Conservation (phyloP, 306 rosid species). For the Hylodesmum podocarpum region DNA sequence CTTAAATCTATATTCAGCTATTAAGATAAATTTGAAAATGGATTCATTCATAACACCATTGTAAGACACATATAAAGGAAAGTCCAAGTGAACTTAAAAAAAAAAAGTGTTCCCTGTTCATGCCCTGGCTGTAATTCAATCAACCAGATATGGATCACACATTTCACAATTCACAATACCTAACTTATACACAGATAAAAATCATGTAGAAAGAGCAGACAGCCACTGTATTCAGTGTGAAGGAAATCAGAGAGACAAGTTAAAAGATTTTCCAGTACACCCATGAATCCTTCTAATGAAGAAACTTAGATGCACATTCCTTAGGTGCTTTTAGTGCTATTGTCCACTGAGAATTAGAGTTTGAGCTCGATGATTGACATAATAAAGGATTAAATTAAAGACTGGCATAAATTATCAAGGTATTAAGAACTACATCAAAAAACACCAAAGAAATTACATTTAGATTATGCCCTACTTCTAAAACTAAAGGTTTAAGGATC, state of each 20-base stretch:
- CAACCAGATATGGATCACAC: neutral
- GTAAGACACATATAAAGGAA: neutral
- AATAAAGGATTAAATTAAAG: neutral
- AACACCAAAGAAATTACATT: neutral
- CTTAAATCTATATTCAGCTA: slow-evolving; percentile 19
- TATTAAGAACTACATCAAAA: neutral
- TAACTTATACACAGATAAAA: neutral
- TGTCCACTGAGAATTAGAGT: neutral
- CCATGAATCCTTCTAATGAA: neutral
- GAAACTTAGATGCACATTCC: neutral
- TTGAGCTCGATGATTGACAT: neutral
- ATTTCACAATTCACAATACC: neutral
- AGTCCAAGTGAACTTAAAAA: neutral
- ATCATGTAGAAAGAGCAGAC: neutral
- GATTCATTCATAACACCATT: neutral
- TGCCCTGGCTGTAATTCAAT: neutral
- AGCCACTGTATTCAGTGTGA: neutral
- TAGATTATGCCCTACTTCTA: neutral
- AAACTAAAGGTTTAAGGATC: slow-evolving; percentile 12
- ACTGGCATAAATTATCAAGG: neutral
- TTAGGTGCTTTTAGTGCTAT: neutral
- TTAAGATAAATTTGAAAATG: neutral
- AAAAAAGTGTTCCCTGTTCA: neutral
- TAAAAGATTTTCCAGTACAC: slow-evolving; percentile 7
- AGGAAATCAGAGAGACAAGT: neutral